Percentiles rank a stretch among this genome's conserved stretches.
Conservation (phyloP, 768 basidiomycete genomes). For the Psilocybe cubensis region DNA sequence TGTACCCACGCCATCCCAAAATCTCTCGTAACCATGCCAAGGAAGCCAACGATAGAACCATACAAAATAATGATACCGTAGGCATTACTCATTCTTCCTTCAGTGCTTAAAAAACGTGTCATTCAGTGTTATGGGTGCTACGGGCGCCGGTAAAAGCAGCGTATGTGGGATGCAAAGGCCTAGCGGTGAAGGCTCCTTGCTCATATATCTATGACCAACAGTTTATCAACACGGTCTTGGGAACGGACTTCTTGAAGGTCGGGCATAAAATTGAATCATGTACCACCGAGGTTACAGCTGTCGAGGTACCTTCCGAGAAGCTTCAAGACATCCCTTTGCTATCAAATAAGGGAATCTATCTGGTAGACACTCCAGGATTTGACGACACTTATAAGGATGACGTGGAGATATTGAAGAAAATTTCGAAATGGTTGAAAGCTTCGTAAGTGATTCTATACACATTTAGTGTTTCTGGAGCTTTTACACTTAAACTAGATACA, state of each 20-base stretch:
- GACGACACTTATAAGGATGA: slow-evolving; percentile 1
- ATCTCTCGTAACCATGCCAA: too few relatives aligned
- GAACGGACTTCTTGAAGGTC: neutral
- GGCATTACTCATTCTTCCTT: too few relatives aligned
- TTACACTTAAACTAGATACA: neutral
- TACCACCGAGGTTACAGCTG: neutral
- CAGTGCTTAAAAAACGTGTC: too few relatives aligned
- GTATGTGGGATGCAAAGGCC: too few relatives aligned
- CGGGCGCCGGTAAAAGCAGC: neutral
- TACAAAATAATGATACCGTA: too few relatives aligned
- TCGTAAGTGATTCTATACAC: neutral
- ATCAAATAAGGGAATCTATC: neutral
- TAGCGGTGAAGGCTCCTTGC: too few relatives aligned
- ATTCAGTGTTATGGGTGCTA: neutral
- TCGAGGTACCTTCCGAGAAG: neutral
- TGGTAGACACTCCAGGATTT: slow-evolving; percentile 6
- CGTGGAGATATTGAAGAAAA: neutral
- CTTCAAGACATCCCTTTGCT: neutral
- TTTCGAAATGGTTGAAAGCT: neutral
- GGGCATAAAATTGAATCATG: neutral
- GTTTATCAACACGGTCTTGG: neutral
- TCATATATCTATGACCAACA: neutral
- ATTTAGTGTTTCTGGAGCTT: neutral
- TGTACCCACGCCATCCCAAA: too few relatives aligned
- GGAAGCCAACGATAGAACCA: too few relatives aligned